Conservation (phyloP, 768 basidiomycete genomes). For the Hypholoma fasciculare region DNA sequence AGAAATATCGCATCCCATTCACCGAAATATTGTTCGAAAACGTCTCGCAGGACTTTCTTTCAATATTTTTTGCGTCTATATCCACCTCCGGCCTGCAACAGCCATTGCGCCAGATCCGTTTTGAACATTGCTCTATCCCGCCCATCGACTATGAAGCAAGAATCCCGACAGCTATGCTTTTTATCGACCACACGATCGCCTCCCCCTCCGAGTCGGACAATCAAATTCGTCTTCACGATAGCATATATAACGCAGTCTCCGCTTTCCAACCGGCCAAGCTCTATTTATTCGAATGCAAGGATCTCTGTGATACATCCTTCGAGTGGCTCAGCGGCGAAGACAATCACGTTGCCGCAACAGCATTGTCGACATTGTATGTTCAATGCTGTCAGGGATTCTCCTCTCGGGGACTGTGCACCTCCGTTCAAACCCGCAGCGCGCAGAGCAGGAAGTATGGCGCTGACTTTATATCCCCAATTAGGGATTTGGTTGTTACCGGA, state of each 20-base stretch:
- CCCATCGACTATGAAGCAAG: background rate
- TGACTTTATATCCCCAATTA: background rate
- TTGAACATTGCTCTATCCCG: background rate
- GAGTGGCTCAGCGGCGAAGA: background rate
- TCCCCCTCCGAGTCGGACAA: background rate
- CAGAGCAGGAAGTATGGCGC: background rate
- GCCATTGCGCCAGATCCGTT: background rate
- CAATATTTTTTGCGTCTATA: background rate
- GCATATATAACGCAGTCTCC: background rate
- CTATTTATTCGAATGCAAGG: background rate
- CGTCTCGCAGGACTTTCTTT: background rate
- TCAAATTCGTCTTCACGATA: background rate
- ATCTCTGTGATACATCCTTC: background rate
- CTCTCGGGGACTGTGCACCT: background rate
- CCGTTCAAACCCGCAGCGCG: background rate
- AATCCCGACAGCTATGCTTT: background rate
- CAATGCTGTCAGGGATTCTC: background rate
- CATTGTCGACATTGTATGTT: background rate
- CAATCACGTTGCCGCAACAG: background rate
- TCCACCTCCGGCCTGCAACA: background rate
- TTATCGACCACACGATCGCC: background rate
- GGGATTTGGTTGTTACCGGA: background rate
- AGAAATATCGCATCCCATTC: background rate
- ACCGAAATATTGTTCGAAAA: background rate
- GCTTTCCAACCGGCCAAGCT: background rate